phyloP scores from a whole-genome alignment of 2,329 filamentous ascomycete species.

The Exophiala xenobiotica region DNA sequence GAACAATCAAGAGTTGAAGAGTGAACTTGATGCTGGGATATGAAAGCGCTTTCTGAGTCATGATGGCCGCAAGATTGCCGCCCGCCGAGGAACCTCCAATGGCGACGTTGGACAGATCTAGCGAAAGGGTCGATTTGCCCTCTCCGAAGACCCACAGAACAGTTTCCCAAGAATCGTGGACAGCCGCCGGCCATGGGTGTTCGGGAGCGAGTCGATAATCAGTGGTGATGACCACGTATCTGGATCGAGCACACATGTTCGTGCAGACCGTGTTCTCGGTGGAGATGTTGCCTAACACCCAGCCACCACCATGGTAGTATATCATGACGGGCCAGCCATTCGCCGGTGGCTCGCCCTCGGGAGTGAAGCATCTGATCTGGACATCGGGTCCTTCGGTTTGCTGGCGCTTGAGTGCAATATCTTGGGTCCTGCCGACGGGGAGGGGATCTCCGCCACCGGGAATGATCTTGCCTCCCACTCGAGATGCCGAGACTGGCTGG shows the following conservation, averaged over 20 bases:
- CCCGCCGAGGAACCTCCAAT: constrained; percentile 53
- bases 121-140: neutral
- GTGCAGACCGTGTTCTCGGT: constrained; percentile 59
- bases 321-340: constrained; percentile 56
- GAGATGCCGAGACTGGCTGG: constrained; percentile 53
- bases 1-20: constrained; percentile 56
- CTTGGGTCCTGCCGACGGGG: constrained; percentile 48
- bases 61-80: constrained; percentile 51
- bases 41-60: constrained; percentile 49
- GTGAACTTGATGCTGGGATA: constrained; percentile 38
- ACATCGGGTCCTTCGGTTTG: constrained; percentile 51
- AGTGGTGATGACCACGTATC: constrained; percentile 55
- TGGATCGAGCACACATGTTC: constrained; percentile 52
- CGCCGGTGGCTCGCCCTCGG: constrained; percentile 42
- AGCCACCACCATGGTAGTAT: constrained; percentile 60
- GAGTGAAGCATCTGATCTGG: constrained; percentile 52
- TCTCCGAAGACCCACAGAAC: constrained; percentile 1
- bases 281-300: constrained; percentile 58
- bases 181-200: neutral
- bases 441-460: constrained; percentile 52
- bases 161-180: constrained; percentile 3
- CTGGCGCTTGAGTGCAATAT: constrained; percentile 45
- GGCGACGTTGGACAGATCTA: constrained; percentile 45
- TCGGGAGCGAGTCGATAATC: constrained; percentile 50
- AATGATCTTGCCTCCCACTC: constrained; percentile 53